Evolutionary conservation across 257 asterid species (phyloP), one percentile per base, ranked within the genome.

Genomic region (Lycium ferocissimum): DNA sequence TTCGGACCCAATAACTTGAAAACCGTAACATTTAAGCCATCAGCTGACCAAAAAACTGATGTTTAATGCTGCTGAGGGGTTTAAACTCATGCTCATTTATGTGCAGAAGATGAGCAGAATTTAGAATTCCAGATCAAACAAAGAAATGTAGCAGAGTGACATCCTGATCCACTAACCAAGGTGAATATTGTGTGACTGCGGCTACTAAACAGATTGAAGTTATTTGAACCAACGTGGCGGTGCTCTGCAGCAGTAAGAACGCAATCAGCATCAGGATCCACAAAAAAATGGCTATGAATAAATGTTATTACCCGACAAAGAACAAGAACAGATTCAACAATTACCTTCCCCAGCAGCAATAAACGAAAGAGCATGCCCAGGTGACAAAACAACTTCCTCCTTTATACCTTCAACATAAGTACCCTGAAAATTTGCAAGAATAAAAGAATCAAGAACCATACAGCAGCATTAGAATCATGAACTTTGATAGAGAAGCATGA

Each of bases 341-440:
- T 40, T 88, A 95, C 99, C 99, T 93, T 97, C 99, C 88, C 99
- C 99, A 17, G 99, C 98, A 89, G 98, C 99, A 87, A 97, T 97
- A 90, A 97, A 97, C 15, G 99, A 97, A 86, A 97, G 98, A 79
- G 96, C 99, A 87, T 97, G 99, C 67, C 99, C 99, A 86, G 99
- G 98, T 82, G 99, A 97, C 90, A 97, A 89, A 71, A 97, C 99
- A 84, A 97, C 98, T 90, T 97, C 99, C 89, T 97, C 99, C 90
- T 97, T 97, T 79, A 97, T 93, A 81, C 99, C 99, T 91, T 97
- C 99, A 84, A 97, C 98, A 87, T 97, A 97, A 83, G 99, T 97
- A 62, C 99, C 99, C 99, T 97, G 86, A 26, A 69, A 84, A 87
- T 79, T 66, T 82, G 84, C 81, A 87, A 86, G 84, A 13, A 63